Base-by-base conservation (phyloP, 345 rosid genomes). In the Gossypium turneri region DNA sequence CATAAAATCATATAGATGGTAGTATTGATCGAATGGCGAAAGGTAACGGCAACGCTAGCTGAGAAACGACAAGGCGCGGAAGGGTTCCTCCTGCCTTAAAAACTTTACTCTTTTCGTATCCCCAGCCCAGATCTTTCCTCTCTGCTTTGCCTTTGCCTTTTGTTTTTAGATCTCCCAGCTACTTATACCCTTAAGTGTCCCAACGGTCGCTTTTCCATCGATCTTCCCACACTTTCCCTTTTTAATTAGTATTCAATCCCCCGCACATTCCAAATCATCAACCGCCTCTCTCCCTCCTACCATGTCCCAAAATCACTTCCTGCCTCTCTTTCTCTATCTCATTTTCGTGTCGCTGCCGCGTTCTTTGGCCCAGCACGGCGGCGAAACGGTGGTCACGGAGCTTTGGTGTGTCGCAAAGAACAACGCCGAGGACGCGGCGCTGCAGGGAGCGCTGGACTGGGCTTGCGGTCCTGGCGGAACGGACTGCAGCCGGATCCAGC, bases 391-490 rank as follows among this genome's bases (percentile, higher is more conserved):
- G 29, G 76, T 75, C 51, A 68, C 79, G 80, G 91, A 88, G 74
- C 91, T 92, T 1, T 92, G 94, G 92, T 94, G 98, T 81, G 98
- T 92, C 55, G 93, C 97, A 2, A 90, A 87, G 92, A 90, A 91
- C 85, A 90, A 94, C 84, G 97, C 90, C 3, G 91, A 86, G 45
- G 94, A 94, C 74, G 84, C 89, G 15, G 78, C 88, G 22, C 86
- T 93, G 19, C 89, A 85, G 83, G 73, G 71, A 67, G 91, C 95
- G n/a, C 66, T 93, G 50, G 84, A 86, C 75, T 93, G 97, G 98
- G 94, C 98, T 0, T 93, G 97, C 75, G 92, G 97, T 2, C 75
- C 78, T 1, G 97, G 95, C 11, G 93, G 88, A 38, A 82, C 92
- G 17, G 80, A 85, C 66, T 93, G 93, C 77, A 59, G 77, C 17